These are phyloP conservation scores for Trichoderma sp. DNA, from an alignment of 2,329 filamentous ascomycete genomes.

Conservation along the genomic window DNA sequence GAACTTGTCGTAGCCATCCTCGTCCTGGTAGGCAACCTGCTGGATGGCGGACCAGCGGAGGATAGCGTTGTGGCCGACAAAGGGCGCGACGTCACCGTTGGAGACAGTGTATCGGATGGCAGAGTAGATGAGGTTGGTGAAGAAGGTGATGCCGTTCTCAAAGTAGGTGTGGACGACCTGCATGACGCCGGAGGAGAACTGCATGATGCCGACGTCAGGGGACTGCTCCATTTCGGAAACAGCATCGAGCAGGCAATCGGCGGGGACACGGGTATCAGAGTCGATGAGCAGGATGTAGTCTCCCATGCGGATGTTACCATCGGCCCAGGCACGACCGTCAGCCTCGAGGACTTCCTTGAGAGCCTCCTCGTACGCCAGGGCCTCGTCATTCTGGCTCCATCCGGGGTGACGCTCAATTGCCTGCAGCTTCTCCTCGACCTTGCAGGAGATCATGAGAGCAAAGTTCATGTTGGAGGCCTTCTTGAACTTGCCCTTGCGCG, in stretches of 20 bases:
- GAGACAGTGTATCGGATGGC: slow-evolving; percentile 77
- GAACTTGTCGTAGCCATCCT: slow-evolving; percentile 75
- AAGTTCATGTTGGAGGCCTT: slow-evolving; percentile 77
- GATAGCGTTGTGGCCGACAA: slow-evolving; percentile 79
- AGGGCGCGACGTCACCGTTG: slow-evolving; percentile 75
- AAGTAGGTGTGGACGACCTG: slow-evolving; percentile 75
- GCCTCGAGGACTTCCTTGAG: slow-evolving; percentile 68
- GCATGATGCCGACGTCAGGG: slow-evolving; percentile 76
- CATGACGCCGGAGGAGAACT: slow-evolving; percentile 78
- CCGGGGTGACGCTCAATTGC: slow-evolving; percentile 57
- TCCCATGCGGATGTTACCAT: slow-evolving; percentile 82
- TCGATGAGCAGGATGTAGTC: slow-evolving; percentile 78
- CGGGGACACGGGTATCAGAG: slow-evolving; percentile 76
- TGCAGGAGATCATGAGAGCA: slow-evolving; percentile 66
- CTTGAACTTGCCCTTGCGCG: slow-evolving; percentile 67
- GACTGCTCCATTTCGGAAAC: slow-evolving; percentile 82
- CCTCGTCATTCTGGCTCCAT: slow-evolving; percentile 72
- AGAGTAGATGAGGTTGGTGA: slow-evolving; percentile 74
- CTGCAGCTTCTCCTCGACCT: slow-evolving; percentile 69
- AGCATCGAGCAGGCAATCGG: slow-evolving; percentile 76
- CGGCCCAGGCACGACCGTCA: slow-evolving; percentile 74
- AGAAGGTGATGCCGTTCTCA: slow-evolving; percentile 70
- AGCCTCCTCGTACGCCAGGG: slow-evolving; percentile 64
- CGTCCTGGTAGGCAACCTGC: slow-evolving; percentile 69
- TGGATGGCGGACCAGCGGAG: slow-evolving; percentile 76